Conservation (phyloP, 257 asterid species). For the Hygrophila difformis region DNA sequence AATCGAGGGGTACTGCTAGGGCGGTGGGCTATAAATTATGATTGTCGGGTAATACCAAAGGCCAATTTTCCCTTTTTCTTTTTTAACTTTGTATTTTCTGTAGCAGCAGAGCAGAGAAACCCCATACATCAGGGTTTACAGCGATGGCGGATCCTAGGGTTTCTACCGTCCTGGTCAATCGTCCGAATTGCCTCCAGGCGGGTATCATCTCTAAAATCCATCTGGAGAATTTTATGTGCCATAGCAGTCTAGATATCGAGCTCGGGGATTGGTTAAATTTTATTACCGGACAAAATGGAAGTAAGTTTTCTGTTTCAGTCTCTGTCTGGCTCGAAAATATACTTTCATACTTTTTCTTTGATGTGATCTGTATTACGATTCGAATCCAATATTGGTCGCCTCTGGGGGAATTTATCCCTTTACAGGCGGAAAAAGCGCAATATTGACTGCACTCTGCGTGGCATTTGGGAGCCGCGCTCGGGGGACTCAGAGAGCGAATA, state of each 20-base stretch:
- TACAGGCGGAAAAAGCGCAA: conserved; percentile 94
- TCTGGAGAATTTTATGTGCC: conserved; percentile 90
- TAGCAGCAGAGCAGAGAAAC: no score
- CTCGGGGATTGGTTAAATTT: conserved; percentile 73
- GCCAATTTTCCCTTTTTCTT: no score
- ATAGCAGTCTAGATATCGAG: conserved; percentile 70
- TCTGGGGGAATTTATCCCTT: not conserved
- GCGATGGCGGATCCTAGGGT: conserved; percentile 49
- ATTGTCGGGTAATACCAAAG: no score
- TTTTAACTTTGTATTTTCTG: no score
- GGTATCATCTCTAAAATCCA: conserved; percentile 75
- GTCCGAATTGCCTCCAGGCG: conserved; percentile 35
- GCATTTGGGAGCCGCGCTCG: conserved; percentile 96
- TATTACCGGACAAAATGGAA: conserved; percentile 95
- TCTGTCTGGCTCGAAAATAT: conserved; percentile 6
- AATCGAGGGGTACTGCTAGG: no score
- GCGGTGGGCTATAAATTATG: no score
- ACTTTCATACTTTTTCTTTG: not conserved
- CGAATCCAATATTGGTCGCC: no score
- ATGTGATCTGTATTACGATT: no score
- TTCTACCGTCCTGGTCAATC: conserved; percentile 20
- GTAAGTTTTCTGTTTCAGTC: conserved; percentile 36
- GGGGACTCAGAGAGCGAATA: conserved; percentile 78
- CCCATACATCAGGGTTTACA: no score
- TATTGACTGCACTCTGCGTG: conserved; percentile 78